phyloP scores from a whole-genome alignment of 768 basidiomycete genomes.

The Boletus bicolor region DNA sequence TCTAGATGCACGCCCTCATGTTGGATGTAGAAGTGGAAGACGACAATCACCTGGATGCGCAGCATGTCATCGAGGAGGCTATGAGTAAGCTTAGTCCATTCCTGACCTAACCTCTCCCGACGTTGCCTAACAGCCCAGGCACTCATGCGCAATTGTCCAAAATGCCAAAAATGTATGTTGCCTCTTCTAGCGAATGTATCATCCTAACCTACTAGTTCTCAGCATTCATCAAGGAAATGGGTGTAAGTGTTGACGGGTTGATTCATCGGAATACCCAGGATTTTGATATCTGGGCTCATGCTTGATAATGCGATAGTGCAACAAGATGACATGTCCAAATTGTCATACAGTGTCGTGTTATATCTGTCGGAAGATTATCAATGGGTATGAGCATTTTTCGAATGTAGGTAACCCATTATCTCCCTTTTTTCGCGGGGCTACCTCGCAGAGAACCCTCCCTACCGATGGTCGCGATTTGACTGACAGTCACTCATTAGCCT shows the following conservation, averaged over 20 bases:
- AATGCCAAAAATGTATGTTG: slow-evolving; percentile 68
- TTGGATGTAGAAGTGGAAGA: slow-evolving; percentile 60
- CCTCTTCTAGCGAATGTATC: not conserved
- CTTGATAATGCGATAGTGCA: slow-evolving; percentile 54
- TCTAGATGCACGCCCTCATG: not conserved
- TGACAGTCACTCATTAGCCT: slow-evolving; percentile 18
- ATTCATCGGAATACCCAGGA: not conserved
- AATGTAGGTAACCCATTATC: slow-evolving; percentile 36
- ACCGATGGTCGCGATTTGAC: not conserved
- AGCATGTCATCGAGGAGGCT: slow-evolving; percentile 85
- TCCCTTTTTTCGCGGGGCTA: not conserved
- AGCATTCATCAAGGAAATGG: slow-evolving; percentile 79
- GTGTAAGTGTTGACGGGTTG: slow-evolving; percentile 47
- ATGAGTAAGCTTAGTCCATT: slow-evolving; percentile 60
- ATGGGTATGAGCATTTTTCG: slow-evolving; percentile 75
- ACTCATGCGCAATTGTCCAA: slow-evolving; percentile 85
- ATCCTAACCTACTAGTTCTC: slow-evolving; percentile 5
- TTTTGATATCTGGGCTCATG: not conserved
- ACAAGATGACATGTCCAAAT: slow-evolving; percentile 83
- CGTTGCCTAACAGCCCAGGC: slow-evolving; percentile 54
- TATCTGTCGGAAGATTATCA: slow-evolving; percentile 70
- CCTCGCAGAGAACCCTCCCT: too few relatives aligned
- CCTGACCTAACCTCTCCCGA: not conserved
- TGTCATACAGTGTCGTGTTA: slow-evolving; percentile 81
- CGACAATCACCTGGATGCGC: slow-evolving; percentile 69